phyloP scores from a whole-genome alignment of 2,329 filamentous ascomycete species.

The Chrysoporthe austroafricana region DNA sequence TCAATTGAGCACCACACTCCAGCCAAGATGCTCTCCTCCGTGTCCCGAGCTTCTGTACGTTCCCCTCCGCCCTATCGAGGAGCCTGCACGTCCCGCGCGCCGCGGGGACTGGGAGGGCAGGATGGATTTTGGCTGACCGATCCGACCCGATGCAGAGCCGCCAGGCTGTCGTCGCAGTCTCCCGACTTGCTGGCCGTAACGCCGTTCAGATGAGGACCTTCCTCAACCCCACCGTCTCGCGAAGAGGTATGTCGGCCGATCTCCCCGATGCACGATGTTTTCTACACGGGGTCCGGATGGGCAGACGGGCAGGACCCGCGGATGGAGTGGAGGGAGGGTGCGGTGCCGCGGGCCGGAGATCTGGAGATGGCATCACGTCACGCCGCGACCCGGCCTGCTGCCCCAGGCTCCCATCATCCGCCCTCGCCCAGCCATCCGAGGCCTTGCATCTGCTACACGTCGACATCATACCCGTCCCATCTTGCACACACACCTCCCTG shows the following conservation, averaged over 20 bases:
- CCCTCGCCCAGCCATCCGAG: neutral
- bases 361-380: constrained; percentile 24
- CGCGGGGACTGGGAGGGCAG: neutral
- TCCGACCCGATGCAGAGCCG: constrained; percentile 45
- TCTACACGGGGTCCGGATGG: constrained; percentile 5
- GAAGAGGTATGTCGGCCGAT: constrained; percentile 58
- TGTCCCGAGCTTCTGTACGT: constrained; percentile 61
- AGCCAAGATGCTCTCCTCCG: constrained; percentile 60
- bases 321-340: neutral
- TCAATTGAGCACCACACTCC: constrained; percentile 53
- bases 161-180: constrained; percentile 54
- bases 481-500: neutral
- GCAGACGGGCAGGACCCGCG: constrained; percentile 7
- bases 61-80: neutral
- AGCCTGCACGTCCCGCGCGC: neutral
- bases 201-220: constrained; percentile 58
- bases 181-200: constrained; percentile 53
- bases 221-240: constrained; percentile 63
- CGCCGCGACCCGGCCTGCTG: constrained; percentile 13
- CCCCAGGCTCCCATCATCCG: constrained; percentile 6
- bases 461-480: neutral
- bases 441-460: neutral
- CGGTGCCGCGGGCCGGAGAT: constrained; percentile 2
- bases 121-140: constrained; percentile 22
- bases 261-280: constrained; percentile 6